A percentile compares a stretch with the other conserved stretches of the same genome.
phyloP scores from a whole-genome alignment of 2,329 filamentous ascomycete species.

The Raffaelea albimanens region DNA sequence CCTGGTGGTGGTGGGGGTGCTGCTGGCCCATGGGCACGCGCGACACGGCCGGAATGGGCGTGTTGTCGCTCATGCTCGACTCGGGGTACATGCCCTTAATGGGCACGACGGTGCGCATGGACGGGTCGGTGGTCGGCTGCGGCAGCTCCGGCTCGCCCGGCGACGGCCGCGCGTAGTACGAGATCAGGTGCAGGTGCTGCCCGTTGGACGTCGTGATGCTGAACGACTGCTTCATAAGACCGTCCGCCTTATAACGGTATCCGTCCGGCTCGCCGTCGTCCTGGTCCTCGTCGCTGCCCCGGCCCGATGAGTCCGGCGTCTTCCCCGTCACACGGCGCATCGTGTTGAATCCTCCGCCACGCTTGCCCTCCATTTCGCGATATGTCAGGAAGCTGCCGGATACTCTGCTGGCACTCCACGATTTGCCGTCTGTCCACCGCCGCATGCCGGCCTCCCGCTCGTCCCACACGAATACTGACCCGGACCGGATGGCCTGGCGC shows the following conservation, averaged over 20 bases:
- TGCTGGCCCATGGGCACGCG: conserved; percentile 57
- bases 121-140: conserved; percentile 73
- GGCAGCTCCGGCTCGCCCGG: conserved; percentile 62
- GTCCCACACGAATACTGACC: conserved; percentile 99
- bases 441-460: conserved; percentile 97
- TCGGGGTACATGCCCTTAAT: conserved; percentile 96
- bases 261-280: conserved; percentile 80
- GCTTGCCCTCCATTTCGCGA: conserved; percentile 97
- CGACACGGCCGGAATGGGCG: conserved; percentile 70
- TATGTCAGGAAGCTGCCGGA: conserved; percentile 97
- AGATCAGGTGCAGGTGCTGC: conserved; percentile 94
- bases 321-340: conserved; percentile 53
- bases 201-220: conserved; percentile 87
- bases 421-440: conserved; percentile 97
- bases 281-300: conserved; percentile 75
- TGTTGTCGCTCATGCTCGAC: conserved; percentile 73
- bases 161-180: conserved; percentile 82
- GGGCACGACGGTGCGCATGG: conserved; percentile 72
- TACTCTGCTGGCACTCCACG: conserved; percentile 95
- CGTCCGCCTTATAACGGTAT: conserved; percentile 91
- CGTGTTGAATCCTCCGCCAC: conserved; percentile 64
- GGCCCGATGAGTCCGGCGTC: conserved; percentile 67
- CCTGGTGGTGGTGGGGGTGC: conserved; percentile 29
- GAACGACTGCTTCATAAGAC: conserved; percentile 98
- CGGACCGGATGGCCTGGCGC: conserved; percentile 87